Evolutionary conservation across 2,329 filamentous ascomycete genomes (phyloP), one percentile per base, ranked within the genome.

Genomic region (Dactylellina drechsleri): DNA sequence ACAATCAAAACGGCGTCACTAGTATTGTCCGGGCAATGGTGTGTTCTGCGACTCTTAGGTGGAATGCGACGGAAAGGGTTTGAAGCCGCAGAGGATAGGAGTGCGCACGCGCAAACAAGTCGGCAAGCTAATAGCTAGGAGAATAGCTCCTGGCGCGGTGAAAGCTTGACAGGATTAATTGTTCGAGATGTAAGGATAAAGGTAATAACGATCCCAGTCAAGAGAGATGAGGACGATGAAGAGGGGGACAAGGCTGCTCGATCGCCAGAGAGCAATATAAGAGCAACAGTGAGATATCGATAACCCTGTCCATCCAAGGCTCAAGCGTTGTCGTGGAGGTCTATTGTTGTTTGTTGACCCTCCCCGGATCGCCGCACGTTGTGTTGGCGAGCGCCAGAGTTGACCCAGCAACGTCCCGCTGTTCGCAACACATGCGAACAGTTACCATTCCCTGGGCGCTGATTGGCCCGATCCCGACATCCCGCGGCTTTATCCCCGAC

Each of bases 331-430:
- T 62, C 62, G 70, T 47, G 66, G 43, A 20, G 36, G 26, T 47
- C 31, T 15, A 2, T 28, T 49, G 70, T 66, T 74, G 70, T 74
- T 74, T 74, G 70, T 74, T 74, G 70, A 66, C 62, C 40, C 52
- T 4, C 62, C 40, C 52, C 10, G 12, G 18, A 16, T 23, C 12
- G 20, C 28, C 15, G 49, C 4, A 36, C 23, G 50, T 28, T 66
- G 61, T 31, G 70, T 52, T 74, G 68, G 57, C 52, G 18, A 28
- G 28, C 59, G 53, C 20, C 45, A 54, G 47, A 61, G 70, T 74
- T 74, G 70, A 74, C 70, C 58, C 53, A 67, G 70, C 70, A 74
- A 74, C 70, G 45, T 18, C 41, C 41, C 5, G 16, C 16, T 26
- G 16, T 8, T 20, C 50, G 20, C 40, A 45, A 47, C 62, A 28